phyloP scores from a whole-genome alignment of 2,329 filamentous ascomycete genomes.

The Pyrenophora tritici-repentis region DNA sequence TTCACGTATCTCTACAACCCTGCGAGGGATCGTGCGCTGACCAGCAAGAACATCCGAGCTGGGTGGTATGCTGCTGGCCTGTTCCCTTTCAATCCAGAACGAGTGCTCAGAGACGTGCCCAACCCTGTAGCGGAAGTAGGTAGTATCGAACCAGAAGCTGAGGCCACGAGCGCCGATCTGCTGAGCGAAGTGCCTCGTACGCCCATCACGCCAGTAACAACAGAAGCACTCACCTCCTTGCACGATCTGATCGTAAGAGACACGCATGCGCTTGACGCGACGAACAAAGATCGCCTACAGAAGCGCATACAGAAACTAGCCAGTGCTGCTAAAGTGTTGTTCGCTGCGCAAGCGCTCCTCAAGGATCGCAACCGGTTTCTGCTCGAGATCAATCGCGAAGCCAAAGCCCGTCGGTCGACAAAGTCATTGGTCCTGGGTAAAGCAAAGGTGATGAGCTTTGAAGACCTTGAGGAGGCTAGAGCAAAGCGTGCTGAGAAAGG shows the following conservation, averaged over 20 bases:
- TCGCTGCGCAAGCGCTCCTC: neutral
- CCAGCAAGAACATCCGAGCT: conserved; percentile 35
- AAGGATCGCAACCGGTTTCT: neutral
- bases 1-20: conserved; percentile 27
- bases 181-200: conserved; percentile 13
- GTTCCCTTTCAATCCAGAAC: conserved; percentile 39
- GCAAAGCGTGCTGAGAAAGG: conserved; percentile 16
- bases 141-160: neutral
- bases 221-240: conserved; percentile 22
- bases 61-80: conserved; percentile 33
- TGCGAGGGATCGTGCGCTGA: conserved; percentile 31
- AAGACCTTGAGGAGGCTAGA: conserved; percentile 27
- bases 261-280: conserved; percentile 18
- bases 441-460: conserved; percentile 32
- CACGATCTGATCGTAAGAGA: conserved; percentile 19
- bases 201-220: conserved; percentile 25
- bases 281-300: no score
- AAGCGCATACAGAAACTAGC: neutral
- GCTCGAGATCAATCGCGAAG: conserved; percentile 33
- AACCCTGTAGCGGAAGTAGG: conserved; percentile 15
- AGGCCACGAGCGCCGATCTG: conserved; percentile 2
- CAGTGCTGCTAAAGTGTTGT: neutral
- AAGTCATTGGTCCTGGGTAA: conserved; percentile 29
- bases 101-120: conserved; percentile 34
- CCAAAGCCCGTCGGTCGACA: conserved; percentile 29